Base-by-base conservation (phyloP, 495 filamentous ascomycete genomes). In the Penicillium soppii region DNA sequence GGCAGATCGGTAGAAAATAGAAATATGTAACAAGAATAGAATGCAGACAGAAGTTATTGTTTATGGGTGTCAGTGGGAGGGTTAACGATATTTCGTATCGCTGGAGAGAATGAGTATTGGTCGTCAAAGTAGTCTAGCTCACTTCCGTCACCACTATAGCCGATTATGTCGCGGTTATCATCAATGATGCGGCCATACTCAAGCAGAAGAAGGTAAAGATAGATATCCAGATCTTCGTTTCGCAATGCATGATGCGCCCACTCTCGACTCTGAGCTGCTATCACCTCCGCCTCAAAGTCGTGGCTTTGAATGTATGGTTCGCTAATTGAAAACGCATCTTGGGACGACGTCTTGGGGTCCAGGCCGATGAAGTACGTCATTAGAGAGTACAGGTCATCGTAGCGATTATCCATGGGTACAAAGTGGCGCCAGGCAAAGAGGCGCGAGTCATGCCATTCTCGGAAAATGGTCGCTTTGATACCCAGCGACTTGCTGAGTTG, bases 341-440 rank as follows among this genome's bases (percentile, higher is more conserved):
- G 17, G 13, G 21, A 22, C 47, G 62, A 21, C 52, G 59, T 32
- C 57, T 59, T 12, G 9, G 63, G 63, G 7, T 58, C 56, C 13
- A 70, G 55, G 10, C 88, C 88, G 3, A 90, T 54, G 63, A 92
- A 92, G 59, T 91, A 92, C 49, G 88, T 83, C 78, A 94, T 82
- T 10, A 94, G 79, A 2, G 82, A 84, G 44, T 84, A 92, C 38
- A 89, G 70, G 61, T 95, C 90, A 29, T 82, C 74, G 53, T 86
- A 92, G 12, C 84, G 78, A 59, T 86, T 91, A 59, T 92, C 90
- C 86, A 94, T 88, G 1, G 90, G 90, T n/a, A 90, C 85, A 56
- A 82, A 90, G 56, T 90, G 87, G 47, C 79, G 79, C 87, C 87
- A 90, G 9, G 84, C 75, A 17, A 86, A 74, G 7, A 90, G 67